phyloP scores from a whole-genome alignment of 331 rosid genomes.

The Quercus tomentella region DNA sequence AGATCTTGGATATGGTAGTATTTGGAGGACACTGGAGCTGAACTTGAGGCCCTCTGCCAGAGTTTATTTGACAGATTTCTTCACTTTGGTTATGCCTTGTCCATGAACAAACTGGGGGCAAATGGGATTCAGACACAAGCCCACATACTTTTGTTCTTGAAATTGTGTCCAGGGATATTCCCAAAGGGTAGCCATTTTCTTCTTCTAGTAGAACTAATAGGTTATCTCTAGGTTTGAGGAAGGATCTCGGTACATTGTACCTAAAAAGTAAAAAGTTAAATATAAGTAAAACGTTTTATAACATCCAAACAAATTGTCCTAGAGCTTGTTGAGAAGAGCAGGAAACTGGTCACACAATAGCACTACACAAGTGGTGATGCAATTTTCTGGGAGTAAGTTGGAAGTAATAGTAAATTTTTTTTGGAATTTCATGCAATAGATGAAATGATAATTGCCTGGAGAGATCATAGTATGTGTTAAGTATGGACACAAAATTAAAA shows the following conservation, averaged over 20 bases:
- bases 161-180: slow-evolving; percentile 30
- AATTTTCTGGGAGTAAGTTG: background rate
- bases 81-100: background rate
- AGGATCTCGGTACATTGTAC: slow-evolving; percentile 81
- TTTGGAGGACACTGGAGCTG: background rate
- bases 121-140: slow-evolving; percentile 33
- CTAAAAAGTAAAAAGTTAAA: slow-evolving; percentile 35
- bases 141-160: slow-evolving; percentile 26
- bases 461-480: background rate
- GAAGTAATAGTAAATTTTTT: background rate
- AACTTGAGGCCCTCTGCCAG: background rate
- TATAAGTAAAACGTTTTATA: slow-evolving; percentile 15
- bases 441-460: background rate
- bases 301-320: background rate
- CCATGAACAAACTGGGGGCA: slow-evolving; percentile 35
- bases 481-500: background rate
- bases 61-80: background rate
- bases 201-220: slow-evolving; percentile 67
- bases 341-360: background rate
- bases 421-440: background rate
- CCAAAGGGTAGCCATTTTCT: slow-evolving; percentile 62
- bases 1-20: background rate
- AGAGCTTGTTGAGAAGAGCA: background rate
- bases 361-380: background rate
- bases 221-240: slow-evolving; percentile 60